Evolutionary conservation across 768 basidiomycete genomes (phyloP).

Genomic region (Kwoniella pini): DNA sequence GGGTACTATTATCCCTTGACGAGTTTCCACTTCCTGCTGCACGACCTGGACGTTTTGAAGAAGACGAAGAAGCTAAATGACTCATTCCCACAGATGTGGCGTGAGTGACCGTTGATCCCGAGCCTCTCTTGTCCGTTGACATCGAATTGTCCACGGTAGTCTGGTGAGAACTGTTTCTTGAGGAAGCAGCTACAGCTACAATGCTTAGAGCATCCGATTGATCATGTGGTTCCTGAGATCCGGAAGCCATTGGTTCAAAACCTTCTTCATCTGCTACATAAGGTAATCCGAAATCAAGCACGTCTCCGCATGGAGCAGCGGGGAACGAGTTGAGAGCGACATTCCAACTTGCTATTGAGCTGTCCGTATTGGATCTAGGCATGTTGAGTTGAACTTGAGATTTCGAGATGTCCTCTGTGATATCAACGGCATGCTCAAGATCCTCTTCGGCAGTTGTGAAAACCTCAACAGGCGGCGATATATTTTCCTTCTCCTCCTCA

Average conservation of each 20-base stretch:
- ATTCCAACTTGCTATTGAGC: constrained; percentile 40
- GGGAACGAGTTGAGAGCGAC: constrained; percentile 42
- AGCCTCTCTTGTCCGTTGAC: constrained; percentile 18
- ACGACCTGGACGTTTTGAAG: neutral
- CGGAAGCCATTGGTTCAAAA: neutral
- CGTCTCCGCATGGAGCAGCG: constrained; percentile 13
- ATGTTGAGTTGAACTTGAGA: neutral
- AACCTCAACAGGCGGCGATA: neutral
- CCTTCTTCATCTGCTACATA: constrained; percentile 17
- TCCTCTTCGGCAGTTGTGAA: neutral
- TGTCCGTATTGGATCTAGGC: constrained; percentile 7
- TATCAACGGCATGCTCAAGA: neutral
- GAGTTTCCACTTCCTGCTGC: constrained; percentile 14
- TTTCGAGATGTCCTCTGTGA: neutral
- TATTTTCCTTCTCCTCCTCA: constrained; percentile 4
- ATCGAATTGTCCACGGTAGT: constrained; percentile 19
- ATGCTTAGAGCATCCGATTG: constrained; percentile 18
- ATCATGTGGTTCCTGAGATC: neutral
- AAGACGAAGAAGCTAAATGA: constrained; percentile 6
- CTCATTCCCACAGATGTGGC: constrained; percentile 13
- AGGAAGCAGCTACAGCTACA: constrained; percentile 24
- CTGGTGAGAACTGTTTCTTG: constrained; percentile 12
- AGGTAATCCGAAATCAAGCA: constrained; percentile 26
- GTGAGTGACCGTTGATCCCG: constrained; percentile 13
- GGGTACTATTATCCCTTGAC: constrained; percentile 15